These are phyloP conservation scores for Trichomonas vaginalis DNA, from an alignment of 208 protist species.

Conservation along the genomic window DNA sequence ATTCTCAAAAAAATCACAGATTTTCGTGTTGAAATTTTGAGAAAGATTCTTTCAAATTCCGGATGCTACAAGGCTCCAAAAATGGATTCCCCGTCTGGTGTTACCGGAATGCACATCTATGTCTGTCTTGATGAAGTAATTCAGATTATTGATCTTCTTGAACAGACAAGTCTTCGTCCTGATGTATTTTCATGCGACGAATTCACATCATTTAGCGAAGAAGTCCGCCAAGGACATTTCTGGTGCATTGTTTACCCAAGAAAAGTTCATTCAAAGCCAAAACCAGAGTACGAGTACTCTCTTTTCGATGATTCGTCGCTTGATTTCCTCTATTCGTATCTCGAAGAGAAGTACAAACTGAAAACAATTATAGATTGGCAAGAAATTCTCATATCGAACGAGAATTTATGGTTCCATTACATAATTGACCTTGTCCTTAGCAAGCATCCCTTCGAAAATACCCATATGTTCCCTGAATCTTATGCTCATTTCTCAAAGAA, in stretches of 20 bases:
- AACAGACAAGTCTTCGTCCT: background rate
- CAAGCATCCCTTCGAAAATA: background rate
- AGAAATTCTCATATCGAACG: background rate
- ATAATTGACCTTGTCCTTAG: background rate
- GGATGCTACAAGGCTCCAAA: background rate
- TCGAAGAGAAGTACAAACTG: background rate
- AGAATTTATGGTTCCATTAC: background rate
- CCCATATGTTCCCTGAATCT: background rate
- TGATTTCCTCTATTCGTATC: background rate
- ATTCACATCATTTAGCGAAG: background rate
- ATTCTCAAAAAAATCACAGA: background rate
- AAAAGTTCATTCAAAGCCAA: background rate
- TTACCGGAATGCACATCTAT: background rate
- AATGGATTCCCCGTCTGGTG: background rate
- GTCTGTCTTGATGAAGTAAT: background rate
- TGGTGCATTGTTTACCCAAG: background rate
- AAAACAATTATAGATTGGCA: background rate
- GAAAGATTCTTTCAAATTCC: background rate
- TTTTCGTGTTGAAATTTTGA: background rate
- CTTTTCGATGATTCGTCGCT: background rate
- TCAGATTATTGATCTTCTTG: background rate
- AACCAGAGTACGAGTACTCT: background rate
- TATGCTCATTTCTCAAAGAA: background rate
- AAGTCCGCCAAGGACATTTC: background rate
- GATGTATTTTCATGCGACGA: background rate